Percentiles rank a stretch among this genome's conserved stretches.
Evolutionary conservation across 2,329 filamentous ascomycete species (phyloP).

Genomic region (Gnomoniopsis smithogilvyi): DNA sequence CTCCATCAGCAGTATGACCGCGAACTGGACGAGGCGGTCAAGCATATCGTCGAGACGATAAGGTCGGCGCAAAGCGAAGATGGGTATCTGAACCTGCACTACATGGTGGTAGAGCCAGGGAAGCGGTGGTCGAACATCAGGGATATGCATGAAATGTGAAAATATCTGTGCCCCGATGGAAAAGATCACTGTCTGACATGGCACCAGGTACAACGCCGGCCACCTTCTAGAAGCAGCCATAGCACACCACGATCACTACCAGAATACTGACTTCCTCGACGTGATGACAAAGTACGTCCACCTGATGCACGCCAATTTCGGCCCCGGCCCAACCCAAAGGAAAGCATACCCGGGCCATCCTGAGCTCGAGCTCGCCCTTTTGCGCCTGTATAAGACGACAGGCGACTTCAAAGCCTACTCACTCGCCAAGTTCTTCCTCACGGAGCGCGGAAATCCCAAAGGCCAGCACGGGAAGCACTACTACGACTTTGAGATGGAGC

Average conservation of each 20-base stretch:
- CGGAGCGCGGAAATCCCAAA: slow-evolving; percentile 52
- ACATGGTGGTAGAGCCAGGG: slow-evolving; percentile 54
- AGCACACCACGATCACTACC: slow-evolving; percentile 50
- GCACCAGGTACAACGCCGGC: slow-evolving; percentile 52
- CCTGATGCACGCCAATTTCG: slow-evolving; percentile 49
- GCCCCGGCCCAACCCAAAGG: slow-evolving; percentile 43
- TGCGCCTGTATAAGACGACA: slow-evolving; percentile 34
- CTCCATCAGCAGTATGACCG: slow-evolving; percentile 38
- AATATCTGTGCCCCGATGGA: neutral
- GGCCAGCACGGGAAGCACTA: slow-evolving; percentile 49
- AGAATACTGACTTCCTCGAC: slow-evolving; percentile 47
- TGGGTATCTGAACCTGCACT: slow-evolving; percentile 63
- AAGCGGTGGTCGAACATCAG: slow-evolving; percentile 56
- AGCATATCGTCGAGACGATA: slow-evolving; percentile 58
- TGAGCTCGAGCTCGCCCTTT: slow-evolving; percentile 46
- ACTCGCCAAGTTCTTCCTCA: slow-evolving; percentile 54
- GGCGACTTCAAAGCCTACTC: slow-evolving; percentile 35
- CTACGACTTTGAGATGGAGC: slow-evolving; percentile 50
- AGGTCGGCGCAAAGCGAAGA: slow-evolving; percentile 53
- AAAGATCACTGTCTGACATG: neutral
- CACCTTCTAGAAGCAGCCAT: slow-evolving; percentile 61
- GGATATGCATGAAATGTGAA: slow-evolving; percentile 60
- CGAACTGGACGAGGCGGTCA: slow-evolving; percentile 46
- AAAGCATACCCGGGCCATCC: slow-evolving; percentile 61
- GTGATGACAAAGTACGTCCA: slow-evolving; percentile 53